phyloP scores from a whole-genome alignment of 768 basidiomycete genomes.

The Daedaleopsis sinensis region DNA sequence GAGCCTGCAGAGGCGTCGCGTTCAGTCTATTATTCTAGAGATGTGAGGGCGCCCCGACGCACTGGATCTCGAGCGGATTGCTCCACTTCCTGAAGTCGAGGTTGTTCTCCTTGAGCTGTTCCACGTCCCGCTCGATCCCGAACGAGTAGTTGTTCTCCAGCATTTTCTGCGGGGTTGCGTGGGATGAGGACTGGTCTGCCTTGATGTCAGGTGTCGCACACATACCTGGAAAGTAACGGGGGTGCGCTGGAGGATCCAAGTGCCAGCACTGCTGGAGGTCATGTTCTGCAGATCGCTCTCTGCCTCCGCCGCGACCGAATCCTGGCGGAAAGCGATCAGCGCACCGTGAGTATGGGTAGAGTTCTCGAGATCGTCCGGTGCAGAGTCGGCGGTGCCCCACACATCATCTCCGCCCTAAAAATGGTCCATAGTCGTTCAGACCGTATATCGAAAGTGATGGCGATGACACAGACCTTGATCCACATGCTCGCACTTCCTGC shows the following conservation, averaged over 20 bases:
- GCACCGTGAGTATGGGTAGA: constrained; percentile 72
- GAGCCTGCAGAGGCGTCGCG: constrained; percentile 59
- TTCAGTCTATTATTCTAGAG: neutral
- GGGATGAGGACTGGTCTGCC: no score
- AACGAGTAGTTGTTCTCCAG: constrained; percentile 83
- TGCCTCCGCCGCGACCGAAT: constrained; percentile 14
- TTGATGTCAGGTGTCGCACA: neutral
- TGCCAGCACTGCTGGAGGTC: constrained; percentile 73
- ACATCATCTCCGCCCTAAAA: constrained; percentile 75
- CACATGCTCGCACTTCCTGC: constrained; percentile 93
- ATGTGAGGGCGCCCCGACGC: constrained; percentile 1
- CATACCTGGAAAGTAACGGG: constrained; percentile 78
- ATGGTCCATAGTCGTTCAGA: neutral
- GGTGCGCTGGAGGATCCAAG: constrained; percentile 84
- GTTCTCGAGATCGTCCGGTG: constrained; percentile 75
- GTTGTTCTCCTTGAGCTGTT: constrained; percentile 64
- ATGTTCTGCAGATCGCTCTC: constrained; percentile 53
- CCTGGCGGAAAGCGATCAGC: constrained; percentile 76
- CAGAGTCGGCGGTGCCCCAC: constrained; percentile 78
- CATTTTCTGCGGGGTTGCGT: constrained; percentile 61
- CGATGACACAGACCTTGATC: constrained; percentile 65
- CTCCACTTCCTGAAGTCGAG: constrained; percentile 85
- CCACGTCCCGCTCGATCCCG: constrained; percentile 81
- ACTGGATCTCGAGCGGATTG: constrained; percentile 87
- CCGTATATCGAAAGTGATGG: neutral